Conservation (phyloP, 2,329 filamentous ascomycete genomes). For the Ophiostoma piceae region DNA sequence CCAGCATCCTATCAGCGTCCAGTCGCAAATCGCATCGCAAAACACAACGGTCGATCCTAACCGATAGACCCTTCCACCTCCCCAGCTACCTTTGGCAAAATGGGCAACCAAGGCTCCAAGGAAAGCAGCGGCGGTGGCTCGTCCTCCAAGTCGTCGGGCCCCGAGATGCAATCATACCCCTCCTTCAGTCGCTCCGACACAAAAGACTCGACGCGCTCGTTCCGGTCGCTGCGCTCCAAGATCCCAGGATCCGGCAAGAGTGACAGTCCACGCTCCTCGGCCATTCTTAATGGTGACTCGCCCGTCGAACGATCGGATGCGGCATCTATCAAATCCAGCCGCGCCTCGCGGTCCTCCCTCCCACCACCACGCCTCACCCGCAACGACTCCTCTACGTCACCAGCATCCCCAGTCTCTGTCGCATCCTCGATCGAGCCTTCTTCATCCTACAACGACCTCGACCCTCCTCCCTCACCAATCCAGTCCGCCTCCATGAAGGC, state of each 20-base stretch:
- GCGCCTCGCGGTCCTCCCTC: conserved; percentile 50
- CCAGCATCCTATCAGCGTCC: neutral
- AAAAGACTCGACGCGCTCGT: conserved; percentile 82
- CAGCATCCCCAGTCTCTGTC: conserved; percentile 31
- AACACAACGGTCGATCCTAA: neutral
- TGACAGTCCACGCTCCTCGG: conserved; percentile 77
- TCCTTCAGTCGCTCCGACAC: conserved; percentile 91
- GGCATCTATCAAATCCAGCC: conserved; percentile 67
- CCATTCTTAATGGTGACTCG: conserved; percentile 58
- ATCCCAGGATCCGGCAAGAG: conserved; percentile 68
- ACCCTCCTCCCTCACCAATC: conserved; percentile 79
- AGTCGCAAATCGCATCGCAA: neutral
- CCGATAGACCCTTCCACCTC: conserved; percentile 11
- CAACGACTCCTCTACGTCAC: conserved; percentile 40
- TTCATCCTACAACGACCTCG: conserved; percentile 44
- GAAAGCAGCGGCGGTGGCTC: conserved; percentile 42
- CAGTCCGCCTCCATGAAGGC: conserved; percentile 68
- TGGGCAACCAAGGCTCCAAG: conserved; percentile 73
- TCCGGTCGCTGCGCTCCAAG: conserved; percentile 80
- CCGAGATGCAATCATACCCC: conserved; percentile 75
- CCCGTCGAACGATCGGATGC: conserved; percentile 63
- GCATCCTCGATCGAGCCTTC: conserved; percentile 44
- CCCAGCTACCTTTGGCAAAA: conserved; percentile 36
- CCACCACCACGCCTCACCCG: conserved; percentile 40
- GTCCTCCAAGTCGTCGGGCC: conserved; percentile 47